Conservation (phyloP, 768 basidiomycete species). For the Termitomyces sp. region DNA sequence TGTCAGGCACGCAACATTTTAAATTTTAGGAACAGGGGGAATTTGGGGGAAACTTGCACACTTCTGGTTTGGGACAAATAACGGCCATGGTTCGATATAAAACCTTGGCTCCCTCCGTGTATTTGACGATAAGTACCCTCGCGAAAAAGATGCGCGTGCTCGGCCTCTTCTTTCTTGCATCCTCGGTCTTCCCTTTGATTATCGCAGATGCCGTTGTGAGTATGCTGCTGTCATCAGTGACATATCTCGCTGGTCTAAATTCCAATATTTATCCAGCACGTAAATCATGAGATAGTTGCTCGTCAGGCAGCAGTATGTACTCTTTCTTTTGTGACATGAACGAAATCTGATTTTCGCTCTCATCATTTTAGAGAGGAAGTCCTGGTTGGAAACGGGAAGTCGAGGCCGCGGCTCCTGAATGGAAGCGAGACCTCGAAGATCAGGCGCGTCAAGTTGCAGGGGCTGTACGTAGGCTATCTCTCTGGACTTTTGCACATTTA, state of each 20-base stretch:
- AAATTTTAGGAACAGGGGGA: slow-evolving; percentile 13
- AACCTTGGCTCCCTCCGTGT: slow-evolving; percentile 8
- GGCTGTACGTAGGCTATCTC: not conserved
- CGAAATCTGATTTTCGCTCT: not conserved
- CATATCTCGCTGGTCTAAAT: not conserved
- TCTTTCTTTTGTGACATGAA: not conserved
- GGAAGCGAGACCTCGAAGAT: slow-evolving; percentile 6
- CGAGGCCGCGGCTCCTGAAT: slow-evolving; percentile 1
- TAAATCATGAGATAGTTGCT: slow-evolving; percentile 7
- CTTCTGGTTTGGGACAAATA: slow-evolving; percentile 18
- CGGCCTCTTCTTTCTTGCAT: slow-evolving; percentile 16
- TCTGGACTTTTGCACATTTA: not conserved
- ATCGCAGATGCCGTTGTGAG: slow-evolving; percentile 22
- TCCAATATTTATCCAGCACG: not conserved
- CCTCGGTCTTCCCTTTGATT: slow-evolving; percentile 19
- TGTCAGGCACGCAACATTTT: slow-evolving; percentile 17
- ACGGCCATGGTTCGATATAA: slow-evolving; percentile 14
- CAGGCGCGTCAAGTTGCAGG: not conserved
- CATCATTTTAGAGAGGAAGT: not conserved
- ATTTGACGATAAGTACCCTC: slow-evolving; percentile 6
- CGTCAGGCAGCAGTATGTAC: slow-evolving; percentile 5
- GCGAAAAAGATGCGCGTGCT: slow-evolving; percentile 24
- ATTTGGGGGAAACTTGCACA: slow-evolving; percentile 13
- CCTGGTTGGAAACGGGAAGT: slow-evolving; percentile 13
- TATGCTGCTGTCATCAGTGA: not conserved